phyloP scores from a whole-genome alignment of 225 moss, liverwort and hornwort species.

The Anthoceros angustus region DNA sequence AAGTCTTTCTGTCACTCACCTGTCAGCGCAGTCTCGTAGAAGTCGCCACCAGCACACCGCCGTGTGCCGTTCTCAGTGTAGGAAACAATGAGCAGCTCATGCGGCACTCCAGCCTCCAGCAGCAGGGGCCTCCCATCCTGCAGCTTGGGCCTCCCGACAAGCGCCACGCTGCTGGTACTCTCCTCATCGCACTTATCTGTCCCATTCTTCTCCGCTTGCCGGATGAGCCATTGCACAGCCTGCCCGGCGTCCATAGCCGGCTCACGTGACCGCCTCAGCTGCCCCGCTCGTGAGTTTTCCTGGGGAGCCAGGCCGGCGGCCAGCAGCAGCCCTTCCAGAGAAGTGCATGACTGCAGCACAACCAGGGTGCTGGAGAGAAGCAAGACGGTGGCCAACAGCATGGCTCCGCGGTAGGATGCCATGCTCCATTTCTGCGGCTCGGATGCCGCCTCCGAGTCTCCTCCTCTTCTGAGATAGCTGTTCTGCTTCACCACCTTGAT shows the following conservation, averaged over 20 bases:
- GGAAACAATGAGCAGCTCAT: conserved; percentile 18
- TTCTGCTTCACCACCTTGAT: too few relatives aligned
- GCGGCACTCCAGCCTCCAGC: conserved; percentile 13
- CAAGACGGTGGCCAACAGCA: not conserved
- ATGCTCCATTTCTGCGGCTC: not conserved
- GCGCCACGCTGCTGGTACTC: not conserved
- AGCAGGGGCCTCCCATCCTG: conserved; percentile 4
- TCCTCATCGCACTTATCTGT: conserved; percentile 1
- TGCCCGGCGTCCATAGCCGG: not conserved
- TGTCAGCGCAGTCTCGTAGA: conserved; percentile 30
- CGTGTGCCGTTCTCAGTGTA: conserved; percentile 19
- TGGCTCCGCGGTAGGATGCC: not conserved
- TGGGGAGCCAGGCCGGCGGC: not conserved
- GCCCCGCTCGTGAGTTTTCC: not conserved
- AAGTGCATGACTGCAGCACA: not conserved
- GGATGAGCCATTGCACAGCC: conserved; percentile 4
- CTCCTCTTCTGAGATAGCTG: too few relatives aligned
- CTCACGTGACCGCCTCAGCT: not conserved
- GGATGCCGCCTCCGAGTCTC: too few relatives aligned
- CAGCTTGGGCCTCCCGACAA: conserved; percentile 6
- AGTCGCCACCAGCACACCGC: conserved; percentile 33
- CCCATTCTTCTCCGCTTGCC: conserved; percentile 3
- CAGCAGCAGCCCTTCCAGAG: not conserved
- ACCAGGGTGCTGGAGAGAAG: not conserved
- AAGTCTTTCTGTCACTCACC: conserved; percentile 9